Conservation (phyloP, 2,329 filamentous ascomycete genomes). For the Basipetospora chlamydospora region DNA sequence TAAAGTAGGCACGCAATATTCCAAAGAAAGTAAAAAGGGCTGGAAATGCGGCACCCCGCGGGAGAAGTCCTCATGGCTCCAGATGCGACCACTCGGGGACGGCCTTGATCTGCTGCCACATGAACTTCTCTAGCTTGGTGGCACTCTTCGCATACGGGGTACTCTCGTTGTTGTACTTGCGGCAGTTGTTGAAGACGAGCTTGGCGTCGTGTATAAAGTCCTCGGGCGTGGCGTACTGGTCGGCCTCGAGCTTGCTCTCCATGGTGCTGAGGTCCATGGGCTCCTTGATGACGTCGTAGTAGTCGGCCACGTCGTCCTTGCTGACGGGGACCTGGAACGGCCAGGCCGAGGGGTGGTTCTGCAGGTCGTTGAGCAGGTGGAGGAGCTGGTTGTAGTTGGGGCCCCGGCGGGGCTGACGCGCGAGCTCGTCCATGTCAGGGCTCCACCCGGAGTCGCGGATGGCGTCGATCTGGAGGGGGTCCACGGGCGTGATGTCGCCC, state of each 20-base stretch:
- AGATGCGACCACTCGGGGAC: slow-evolving; percentile 81
- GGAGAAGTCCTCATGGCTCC: too few species aligned
- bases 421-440: slow-evolving; percentile 92
- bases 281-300: slow-evolving; percentile 95
- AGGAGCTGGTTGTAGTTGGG: slow-evolving; percentile 92
- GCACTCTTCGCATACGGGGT: slow-evolving; percentile 93
- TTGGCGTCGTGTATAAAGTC: slow-evolving; percentile 84
- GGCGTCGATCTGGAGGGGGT: slow-evolving; percentile 73
- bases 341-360: slow-evolving; percentile 88
- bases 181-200: slow-evolving; percentile 87
- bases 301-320: slow-evolving; percentile 92
- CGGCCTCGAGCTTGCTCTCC: slow-evolving; percentile 88
- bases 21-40: background rate
- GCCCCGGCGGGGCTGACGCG: slow-evolving; percentile 85
- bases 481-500: slow-evolving; percentile 56
- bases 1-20: background rate
- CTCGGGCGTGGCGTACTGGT: slow-evolving; percentile 80
- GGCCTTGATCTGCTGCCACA: slow-evolving; percentile 85
- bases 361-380: slow-evolving; percentile 84
- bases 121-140: slow-evolving; percentile 82
- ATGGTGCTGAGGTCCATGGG: slow-evolving; percentile 95
- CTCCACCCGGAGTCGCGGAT: slow-evolving; percentile 93
- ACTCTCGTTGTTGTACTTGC: slow-evolving; percentile 89
- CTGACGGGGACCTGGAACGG: slow-evolving; percentile 91
- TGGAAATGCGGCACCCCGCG: too few species aligned